Evolutionary conservation across 2,329 filamentous ascomycete genomes (phyloP).

Genomic region (Trichoderma afroharzianum): DNA sequence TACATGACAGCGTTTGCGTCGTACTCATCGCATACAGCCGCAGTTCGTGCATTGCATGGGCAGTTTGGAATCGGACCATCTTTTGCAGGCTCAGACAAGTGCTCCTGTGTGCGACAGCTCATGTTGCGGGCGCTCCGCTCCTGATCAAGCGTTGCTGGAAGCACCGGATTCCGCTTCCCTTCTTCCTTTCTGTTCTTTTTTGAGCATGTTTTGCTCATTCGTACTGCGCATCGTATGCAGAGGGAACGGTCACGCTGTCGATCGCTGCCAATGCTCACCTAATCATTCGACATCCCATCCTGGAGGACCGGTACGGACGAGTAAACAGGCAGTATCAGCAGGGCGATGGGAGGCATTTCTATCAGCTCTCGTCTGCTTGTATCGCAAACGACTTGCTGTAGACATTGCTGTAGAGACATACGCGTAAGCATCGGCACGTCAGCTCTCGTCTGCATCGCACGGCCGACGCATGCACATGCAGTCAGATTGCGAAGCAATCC

Average conservation of each 20-base stretch:
- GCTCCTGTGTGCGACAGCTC: conserved; percentile 8
- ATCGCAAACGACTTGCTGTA: neutral
- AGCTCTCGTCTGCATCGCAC: conserved; percentile 12
- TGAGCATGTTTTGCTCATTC: neutral
- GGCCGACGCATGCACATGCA: conserved; percentile 12
- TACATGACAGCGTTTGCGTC: neutral
- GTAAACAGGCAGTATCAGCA: neutral
- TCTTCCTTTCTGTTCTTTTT: neutral
- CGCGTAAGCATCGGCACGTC: conserved; percentile 3
- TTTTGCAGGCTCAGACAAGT: neutral
- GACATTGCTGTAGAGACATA: neutral
- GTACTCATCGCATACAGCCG: conserved; percentile 3
- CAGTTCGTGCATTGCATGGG: conserved; percentile 4
- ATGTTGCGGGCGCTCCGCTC: neutral
- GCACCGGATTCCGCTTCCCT: neutral
- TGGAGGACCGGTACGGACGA: neutral
- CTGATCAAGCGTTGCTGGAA: neutral
- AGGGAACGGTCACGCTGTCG: neutral
- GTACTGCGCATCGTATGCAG: neutral
- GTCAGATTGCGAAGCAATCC: conserved; percentile 4
- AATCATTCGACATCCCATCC: neutral
- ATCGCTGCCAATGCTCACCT: neutral
- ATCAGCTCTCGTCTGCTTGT: neutral
- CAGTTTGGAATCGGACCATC: conserved; percentile 10
- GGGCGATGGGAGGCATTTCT: neutral